Percentiles rank a stretch among this genome's conserved stretches.
Evolutionary conservation across 1,284 basidiomycete genomes (phyloP).

Genomic region (Cutaneotrichosporon cavernicola): DNA sequence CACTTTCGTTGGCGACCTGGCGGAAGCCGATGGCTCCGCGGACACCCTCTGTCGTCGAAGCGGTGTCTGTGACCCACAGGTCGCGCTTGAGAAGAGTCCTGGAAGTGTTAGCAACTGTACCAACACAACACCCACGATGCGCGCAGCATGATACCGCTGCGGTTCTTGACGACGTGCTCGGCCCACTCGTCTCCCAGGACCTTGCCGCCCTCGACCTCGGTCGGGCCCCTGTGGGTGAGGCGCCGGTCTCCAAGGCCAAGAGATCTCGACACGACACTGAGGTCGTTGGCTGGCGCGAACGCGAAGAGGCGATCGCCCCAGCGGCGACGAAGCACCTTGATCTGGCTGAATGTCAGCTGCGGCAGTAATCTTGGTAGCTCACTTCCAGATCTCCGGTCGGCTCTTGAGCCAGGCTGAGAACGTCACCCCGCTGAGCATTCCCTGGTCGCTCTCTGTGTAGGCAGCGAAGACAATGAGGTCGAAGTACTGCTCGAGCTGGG

Average conservation of each 20-base stretch:
- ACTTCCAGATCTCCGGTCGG: conserved; percentile 93
- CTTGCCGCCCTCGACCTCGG: conserved; percentile 73
- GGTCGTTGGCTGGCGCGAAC: conserved; percentile 83
- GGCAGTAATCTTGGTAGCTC: conserved; percentile 45
- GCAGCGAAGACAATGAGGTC: conserved; percentile 93
- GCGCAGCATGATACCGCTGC: conserved; percentile 88
- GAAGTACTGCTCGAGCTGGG: conserved; percentile 65
- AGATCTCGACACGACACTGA: conserved; percentile 57
- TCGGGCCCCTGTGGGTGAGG: conserved; percentile 19
- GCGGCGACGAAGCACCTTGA: conserved; percentile 75
- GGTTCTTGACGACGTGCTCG: conserved; percentile 86
- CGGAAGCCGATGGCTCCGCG: conserved; percentile 95
- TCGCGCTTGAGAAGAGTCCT: conserved; percentile 67
- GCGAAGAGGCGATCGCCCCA: conserved; percentile 75
- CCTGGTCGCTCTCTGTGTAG: conserved; percentile 72
- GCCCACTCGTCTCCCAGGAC: conserved; percentile 92
- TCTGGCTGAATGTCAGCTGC: conserved; percentile 61
- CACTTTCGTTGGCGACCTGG: conserved; percentile 74
- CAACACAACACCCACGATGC: conserved; percentile 62
- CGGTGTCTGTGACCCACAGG: conserved; percentile 75
- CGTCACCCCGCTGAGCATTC: conserved; percentile 64
- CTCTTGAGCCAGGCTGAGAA: conserved; percentile 87
- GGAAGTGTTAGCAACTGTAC: conserved; percentile 4
- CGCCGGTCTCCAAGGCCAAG: conserved; percentile 38
- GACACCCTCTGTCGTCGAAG: conserved; percentile 63